Base-by-base conservation (phyloP, 345 rosid genomes). In the Ceriops decandra region DNA sequence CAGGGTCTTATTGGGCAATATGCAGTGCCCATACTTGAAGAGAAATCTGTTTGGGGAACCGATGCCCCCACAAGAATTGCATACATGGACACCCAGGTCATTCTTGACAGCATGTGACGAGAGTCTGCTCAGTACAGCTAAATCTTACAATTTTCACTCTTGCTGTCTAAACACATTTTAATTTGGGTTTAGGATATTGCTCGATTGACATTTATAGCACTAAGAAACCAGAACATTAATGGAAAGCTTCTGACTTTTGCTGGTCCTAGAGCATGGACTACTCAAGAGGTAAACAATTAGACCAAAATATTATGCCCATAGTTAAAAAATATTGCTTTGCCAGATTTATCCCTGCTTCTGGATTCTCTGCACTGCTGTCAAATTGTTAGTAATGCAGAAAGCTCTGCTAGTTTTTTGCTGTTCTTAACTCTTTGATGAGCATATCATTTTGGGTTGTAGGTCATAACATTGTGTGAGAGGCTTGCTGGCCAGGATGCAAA, bases 401-500 rank as follows among this genome's bases (percentile, higher is more conserved):
- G 36, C 36, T 33, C 10, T 33, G 36, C 36, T 33, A 33, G 26
- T 33, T 33, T 1, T 53, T n/a, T 27, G 22, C 59, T 2, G 6
- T 56, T 24, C 59, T 24, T 10, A 21, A 21, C 17, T 72, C 24
- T 30, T 1, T 70, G 51, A 52, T 46, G 17, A 62, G 20, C 5
- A n/a, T 30, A 17, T 16, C 62, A n/a, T 52, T 53, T 67, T 74
- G 47, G 64, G 62, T 65, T 77, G 68, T 72, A 95, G 99, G 99
- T 95, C 49, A 84, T 95, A 74, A 83, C 99, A 62, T 58, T 95
- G 52, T 91, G 99, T 19, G 97, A 89, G 86, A 87, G 95, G 76
- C 97, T 95, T 0, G 99, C 99, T 5, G 97, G 97, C 52, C 99
- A 91, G 83, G 99, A 91, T 81, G 99, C 99, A 75, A 95, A 95